phyloP scores from a whole-genome alignment of 108 stramenopile species.

The Nannochloropsis gaditana region DNA sequence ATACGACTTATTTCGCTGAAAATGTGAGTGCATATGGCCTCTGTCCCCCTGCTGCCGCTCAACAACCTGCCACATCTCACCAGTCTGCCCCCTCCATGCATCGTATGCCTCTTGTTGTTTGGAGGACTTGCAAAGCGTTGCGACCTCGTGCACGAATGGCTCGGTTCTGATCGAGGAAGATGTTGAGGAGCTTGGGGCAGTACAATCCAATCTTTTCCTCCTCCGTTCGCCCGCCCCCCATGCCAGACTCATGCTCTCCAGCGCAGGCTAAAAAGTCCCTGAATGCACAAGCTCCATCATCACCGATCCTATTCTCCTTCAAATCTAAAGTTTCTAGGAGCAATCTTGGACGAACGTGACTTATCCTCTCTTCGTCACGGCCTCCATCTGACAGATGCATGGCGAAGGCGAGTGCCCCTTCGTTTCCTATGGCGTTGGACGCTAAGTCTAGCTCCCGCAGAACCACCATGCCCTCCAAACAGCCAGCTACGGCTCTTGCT shows the following conservation, averaged over 20 bases:
- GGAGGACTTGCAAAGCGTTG: not conserved
- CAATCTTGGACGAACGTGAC: not conserved
- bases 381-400: not conserved
- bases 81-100: not conserved
- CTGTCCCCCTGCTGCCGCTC: no score
- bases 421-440: not conserved
- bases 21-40: no score
- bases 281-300: not conserved
- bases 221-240: not conserved
- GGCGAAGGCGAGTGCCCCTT: not conserved
- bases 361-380: not conserved
- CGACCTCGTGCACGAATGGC: not conserved
- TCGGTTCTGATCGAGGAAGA: not conserved
- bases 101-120: not conserved
- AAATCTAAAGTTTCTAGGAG: not conserved
- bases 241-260: not conserved
- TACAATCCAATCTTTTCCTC: not conserved
- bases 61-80: not conserved
- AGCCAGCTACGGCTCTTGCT: not conserved
- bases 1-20: no score
- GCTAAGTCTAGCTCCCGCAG: not conserved
- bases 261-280: not conserved
- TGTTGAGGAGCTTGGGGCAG: not conserved
- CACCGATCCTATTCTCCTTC: not conserved
- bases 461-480: not conserved